Base-by-base conservation (phyloP, 768 basidiomycete genomes). In the Tylopilus balloui region DNA sequence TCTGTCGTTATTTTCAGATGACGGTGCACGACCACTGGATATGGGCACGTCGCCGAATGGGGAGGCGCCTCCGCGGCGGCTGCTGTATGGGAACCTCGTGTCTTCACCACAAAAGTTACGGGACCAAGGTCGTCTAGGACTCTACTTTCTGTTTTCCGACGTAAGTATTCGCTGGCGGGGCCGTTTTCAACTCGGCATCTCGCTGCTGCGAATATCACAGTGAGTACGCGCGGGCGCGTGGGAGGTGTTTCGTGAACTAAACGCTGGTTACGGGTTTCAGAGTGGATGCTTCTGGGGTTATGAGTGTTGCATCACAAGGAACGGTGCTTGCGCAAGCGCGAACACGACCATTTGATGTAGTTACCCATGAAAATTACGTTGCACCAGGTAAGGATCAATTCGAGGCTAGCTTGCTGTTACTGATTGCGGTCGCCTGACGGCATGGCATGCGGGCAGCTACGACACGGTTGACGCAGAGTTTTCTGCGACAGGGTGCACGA, bases 141-240 rank as follows among this genome's bases (percentile, higher is more conserved):
- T 89, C 38, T 93, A 88, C 67, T 93, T 96, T 60, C 69, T 92
- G 46, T 96, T 94, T 61, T 85, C 92, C 7, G 92, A 96, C 67
- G 89, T 90, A 59, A 91, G 89, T 64, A 81, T 95, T 48, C 79
- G 89, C 15, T 79, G 78, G 72, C 75, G 79, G 21, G 92, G 92
- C 8, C 78, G 75, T 15, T 96, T 84, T 70, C 79, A 81, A 60
- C 74, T 94, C 47, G 79, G 82, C 44, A 76, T 92, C 47, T 83
- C 78, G 42, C 74, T 94, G 44, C 73, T 89, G 67, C 78, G 79
- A 61, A 79, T 89, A 59, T 84, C 83, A 58, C 81, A 79, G 92
- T 84, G 72, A 78, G 83, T 73, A 39, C 28, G 49, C 39, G 38
- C 20, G 50, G 53, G 47, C 36, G 50, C 40, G 57, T 59, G 42